Evolutionary conservation across 1,139 yeast species (phyloP).

Genomic region (Blastobotrys petasosporus): DNA sequence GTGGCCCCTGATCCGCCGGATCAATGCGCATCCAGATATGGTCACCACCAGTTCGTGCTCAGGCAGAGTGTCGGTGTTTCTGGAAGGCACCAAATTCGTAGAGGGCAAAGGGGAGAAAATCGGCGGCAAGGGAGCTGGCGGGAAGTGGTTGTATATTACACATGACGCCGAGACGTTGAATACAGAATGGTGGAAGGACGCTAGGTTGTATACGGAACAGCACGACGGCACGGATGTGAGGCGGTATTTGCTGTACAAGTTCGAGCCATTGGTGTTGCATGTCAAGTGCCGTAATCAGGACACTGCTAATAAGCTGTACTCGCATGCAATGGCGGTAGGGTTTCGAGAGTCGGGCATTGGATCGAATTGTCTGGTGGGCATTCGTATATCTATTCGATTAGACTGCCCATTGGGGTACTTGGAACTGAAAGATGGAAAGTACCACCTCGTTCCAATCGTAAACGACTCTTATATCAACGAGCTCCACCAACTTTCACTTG

Average conservation of each 20-base stretch:
- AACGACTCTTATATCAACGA: constrained; percentile 44
- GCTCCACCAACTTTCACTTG: constrained; percentile 43
- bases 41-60: constrained; percentile 88
- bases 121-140: constrained; percentile 85
- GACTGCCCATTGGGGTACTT: constrained; percentile 69
- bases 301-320: constrained; percentile 57
- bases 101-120: constrained; percentile 34
- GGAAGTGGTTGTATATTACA: constrained; percentile 77
- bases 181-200: constrained; percentile 43
- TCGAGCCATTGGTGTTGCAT: constrained; percentile 72
- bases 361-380: constrained; percentile 69
- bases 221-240: constrained; percentile 25
- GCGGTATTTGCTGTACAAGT: constrained; percentile 63
- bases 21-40: constrained; percentile 58
- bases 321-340: constrained; percentile 76
- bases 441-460: constrained; percentile 39
- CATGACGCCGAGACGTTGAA: constrained; percentile 51
- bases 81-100: constrained; percentile 49
- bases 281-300: constrained; percentile 63
- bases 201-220: constrained; percentile 6
- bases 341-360: constrained; percentile 86
- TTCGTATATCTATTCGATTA: constrained; percentile 61
- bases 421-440: not conserved
- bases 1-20: constrained; percentile 60
- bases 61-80: constrained; percentile 74